These are phyloP conservation scores for Phytophthora sp. DNA, from an alignment of 352 stramenopile species.

Conservation along the genomic window DNA sequence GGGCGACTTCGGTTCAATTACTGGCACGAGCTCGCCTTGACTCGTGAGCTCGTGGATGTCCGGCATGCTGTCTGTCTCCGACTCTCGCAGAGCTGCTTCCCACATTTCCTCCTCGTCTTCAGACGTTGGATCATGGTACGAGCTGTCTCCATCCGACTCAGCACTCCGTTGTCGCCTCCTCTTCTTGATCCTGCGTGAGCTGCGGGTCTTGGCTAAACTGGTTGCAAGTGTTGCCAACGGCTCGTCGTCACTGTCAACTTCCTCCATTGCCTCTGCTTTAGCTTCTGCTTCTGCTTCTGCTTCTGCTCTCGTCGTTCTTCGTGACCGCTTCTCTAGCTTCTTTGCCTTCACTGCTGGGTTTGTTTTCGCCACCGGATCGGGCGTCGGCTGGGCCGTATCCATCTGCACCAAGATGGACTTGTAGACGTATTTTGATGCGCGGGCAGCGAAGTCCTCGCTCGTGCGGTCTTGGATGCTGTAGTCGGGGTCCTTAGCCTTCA, in stretches of 20 bases:
- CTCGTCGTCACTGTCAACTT: not conserved
- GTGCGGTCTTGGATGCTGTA: conserved; percentile 20
- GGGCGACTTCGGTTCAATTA: not conserved
- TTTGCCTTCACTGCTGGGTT: not conserved
- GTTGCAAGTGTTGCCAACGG: not conserved
- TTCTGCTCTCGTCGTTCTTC: not conserved
- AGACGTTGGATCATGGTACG: conserved; percentile 17
- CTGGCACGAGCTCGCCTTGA: conserved; percentile 13
- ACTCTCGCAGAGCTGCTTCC: not conserved
- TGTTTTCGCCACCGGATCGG: not conserved
- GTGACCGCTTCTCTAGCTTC: too few species aligned
- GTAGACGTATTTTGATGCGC: conserved; percentile 19
- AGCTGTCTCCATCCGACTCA: conserved; percentile 11
- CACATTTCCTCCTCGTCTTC: conserved; percentile 15
- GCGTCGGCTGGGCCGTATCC: not conserved
- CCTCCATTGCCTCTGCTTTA: not conserved
- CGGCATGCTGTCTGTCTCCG: not conserved
- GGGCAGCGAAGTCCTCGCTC: conserved; percentile 20
- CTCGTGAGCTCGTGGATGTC: conserved; percentile 12
- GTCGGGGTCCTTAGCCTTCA: conserved; percentile 14
- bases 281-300: not conserved
- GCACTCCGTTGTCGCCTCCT: not conserved
- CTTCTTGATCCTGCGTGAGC: not conserved
- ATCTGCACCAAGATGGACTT: conserved; percentile 13
- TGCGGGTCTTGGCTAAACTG: too few species aligned